These are phyloP conservation scores for Ganoderma boninense DNA, from an alignment of 1,284 basidiomycete genomes.

Conservation along the genomic window DNA sequence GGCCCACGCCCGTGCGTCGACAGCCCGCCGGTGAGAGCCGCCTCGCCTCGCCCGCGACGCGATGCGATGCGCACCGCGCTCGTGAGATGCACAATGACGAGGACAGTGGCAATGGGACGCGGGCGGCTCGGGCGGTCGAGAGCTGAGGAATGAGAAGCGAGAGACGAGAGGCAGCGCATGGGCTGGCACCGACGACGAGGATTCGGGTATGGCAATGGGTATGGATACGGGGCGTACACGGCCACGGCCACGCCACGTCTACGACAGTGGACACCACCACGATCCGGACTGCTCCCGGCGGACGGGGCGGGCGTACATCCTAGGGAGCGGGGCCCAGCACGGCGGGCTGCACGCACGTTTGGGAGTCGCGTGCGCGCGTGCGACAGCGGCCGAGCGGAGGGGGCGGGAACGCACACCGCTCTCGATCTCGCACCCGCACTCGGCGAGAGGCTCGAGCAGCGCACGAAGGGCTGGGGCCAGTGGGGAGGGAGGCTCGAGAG, in stretches of 20 bases:
- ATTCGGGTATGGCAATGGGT: not conserved
- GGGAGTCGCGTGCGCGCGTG: not conserved
- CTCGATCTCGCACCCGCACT: too few species aligned
- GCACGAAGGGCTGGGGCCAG: not conserved
- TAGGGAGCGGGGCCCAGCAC: not conserved
- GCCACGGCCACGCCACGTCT: too few species aligned
- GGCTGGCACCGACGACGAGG: slow-evolving; percentile 3
- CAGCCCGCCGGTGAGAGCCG: not conserved
- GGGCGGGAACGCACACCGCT: not conserved
- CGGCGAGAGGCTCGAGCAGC: not conserved
- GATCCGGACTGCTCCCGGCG: not conserved
- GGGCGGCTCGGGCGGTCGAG: not conserved
- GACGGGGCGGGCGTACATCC: not conserved
- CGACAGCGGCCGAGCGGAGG: not conserved
- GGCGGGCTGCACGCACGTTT: slow-evolving; percentile 4
- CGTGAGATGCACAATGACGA: not conserved
- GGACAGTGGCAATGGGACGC: not conserved
- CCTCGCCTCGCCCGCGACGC: not conserved
- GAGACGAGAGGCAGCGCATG: not conserved
- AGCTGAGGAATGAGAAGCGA: too few species aligned
- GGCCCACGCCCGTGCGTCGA: slow-evolving; percentile 6
- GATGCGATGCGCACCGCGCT: not conserved
- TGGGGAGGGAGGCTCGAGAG: not conserved
- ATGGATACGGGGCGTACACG: not conserved
- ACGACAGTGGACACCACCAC: too few species aligned